These are phyloP conservation scores for Typha latifolia DNA, from an alignment of 176 grass and related monocot species.

Conservation along the genomic window DNA sequence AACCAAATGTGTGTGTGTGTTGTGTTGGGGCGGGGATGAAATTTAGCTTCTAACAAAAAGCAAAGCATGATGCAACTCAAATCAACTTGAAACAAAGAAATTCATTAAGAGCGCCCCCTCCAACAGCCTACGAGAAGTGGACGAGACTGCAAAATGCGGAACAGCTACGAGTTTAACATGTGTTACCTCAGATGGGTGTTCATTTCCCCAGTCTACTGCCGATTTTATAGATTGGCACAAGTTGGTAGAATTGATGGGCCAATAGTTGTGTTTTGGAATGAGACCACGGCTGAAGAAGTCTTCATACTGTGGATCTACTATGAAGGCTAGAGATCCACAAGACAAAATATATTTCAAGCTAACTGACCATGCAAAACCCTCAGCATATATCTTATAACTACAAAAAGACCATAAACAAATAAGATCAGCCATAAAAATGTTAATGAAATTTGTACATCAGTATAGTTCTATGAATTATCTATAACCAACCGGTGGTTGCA, in stretches of 20 bases:
- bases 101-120: too few relatives aligned
- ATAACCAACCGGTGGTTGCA: conserved; percentile 51
- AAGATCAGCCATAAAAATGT: background rate
- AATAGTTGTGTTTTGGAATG: conserved; percentile 44
- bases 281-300: conserved; percentile 82
- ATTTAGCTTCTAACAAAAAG: conserved; percentile 5
- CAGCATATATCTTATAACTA: conserved; percentile 85
- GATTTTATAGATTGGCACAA: conserved; percentile 58
- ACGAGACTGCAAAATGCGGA: background rate
- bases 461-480: background rate
- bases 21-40: too few relatives aligned
- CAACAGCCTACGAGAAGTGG: too few relatives aligned
- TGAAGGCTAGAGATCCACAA: conserved; percentile 61
- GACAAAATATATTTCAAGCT: conserved; percentile 86
- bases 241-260: conserved; percentile 24
- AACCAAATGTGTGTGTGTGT: too few relatives aligned
- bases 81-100: background rate
- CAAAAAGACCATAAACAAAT: background rate
- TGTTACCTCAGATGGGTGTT: conserved; percentile 29
- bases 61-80: conserved; percentile 1
- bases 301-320: conserved; percentile 64
- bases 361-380: conserved; percentile 90
- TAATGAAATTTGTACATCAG: background rate
- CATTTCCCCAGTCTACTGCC: conserved; percentile 71
- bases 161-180: background rate